phyloP scores from a whole-genome alignment of 2,329 filamentous ascomycete species.

The Coccinonectria pachysandricola region DNA sequence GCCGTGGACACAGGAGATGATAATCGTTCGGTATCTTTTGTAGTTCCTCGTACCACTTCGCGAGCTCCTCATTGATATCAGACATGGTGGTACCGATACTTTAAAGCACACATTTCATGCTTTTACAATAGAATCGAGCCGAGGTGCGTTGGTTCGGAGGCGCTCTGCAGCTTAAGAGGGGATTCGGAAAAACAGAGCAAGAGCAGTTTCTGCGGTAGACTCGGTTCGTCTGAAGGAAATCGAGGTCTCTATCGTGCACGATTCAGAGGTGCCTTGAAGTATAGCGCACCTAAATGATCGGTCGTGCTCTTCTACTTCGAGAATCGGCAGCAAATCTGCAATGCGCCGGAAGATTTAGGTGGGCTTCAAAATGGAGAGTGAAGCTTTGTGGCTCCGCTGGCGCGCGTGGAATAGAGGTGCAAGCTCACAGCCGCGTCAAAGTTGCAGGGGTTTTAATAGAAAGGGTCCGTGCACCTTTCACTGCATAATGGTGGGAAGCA shows the following conservation, averaged over 20 bases:
- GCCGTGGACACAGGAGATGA: slow-evolving; percentile 60
- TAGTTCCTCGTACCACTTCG: slow-evolving; percentile 33
- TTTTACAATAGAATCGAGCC: slow-evolving; percentile 1
- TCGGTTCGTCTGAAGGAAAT: too few relatives aligned
- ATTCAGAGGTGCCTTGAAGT: too few relatives aligned
- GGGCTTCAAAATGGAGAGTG: slow-evolving; percentile 12
- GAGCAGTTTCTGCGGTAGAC: not conserved
- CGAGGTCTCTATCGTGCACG: too few relatives aligned
- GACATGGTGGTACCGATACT: slow-evolving; percentile 24
- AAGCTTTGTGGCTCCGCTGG: slow-evolving; percentile 5
- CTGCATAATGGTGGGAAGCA: too few relatives aligned
- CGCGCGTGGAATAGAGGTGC: slow-evolving; percentile 6
- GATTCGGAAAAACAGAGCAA: not conserved
- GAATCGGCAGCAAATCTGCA: slow-evolving; percentile 8
- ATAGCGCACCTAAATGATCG: too few relatives aligned
- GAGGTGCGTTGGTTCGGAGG: not conserved
- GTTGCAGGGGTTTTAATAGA: slow-evolving; percentile 18
- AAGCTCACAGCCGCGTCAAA: slow-evolving; percentile 14
- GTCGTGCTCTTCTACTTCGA: too few relatives aligned
- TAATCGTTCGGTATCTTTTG: slow-evolving; percentile 34
- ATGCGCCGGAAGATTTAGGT: slow-evolving; percentile 6
- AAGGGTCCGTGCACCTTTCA: slow-evolving; percentile 9
- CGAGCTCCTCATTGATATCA: slow-evolving; percentile 29
- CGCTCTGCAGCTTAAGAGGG: not conserved
- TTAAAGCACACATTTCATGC: slow-evolving; percentile 12